Conservation (phyloP, 2,329 filamentous ascomycete genomes). For the Diaporthe humulicola region DNA sequence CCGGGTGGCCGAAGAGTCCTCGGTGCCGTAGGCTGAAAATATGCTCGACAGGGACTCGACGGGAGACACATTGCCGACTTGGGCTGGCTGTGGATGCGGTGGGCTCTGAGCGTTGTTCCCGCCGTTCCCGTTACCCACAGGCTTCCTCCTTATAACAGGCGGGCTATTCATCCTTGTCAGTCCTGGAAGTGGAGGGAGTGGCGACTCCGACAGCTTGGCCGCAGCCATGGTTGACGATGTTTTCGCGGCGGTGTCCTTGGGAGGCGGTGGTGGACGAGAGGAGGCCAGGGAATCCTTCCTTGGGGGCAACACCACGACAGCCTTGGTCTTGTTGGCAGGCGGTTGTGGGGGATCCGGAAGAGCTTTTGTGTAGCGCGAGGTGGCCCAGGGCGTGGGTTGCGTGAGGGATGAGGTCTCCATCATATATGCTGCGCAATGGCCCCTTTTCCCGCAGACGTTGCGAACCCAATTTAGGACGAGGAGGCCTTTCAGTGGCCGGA, state of each 20-base stretch:
- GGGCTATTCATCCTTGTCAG: conserved; percentile 35
- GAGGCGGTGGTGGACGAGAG: conserved; percentile 40
- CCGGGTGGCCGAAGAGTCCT: conserved; percentile 31
- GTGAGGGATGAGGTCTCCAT: conserved; percentile 46
- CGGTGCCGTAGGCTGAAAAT: conserved; percentile 63
- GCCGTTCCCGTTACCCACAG: conserved; percentile 33
- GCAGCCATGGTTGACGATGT: conserved; percentile 32
- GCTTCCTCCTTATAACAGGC: conserved; percentile 38
- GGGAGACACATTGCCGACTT: conserved; percentile 50
- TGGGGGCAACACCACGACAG: conserved; percentile 26
- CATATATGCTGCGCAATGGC: conserved; percentile 38
- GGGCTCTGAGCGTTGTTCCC: conserved; percentile 32
- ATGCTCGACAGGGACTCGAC: conserved; percentile 67
- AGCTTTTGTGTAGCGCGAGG: conserved; percentile 71
- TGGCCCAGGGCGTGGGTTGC: conserved; percentile 51
- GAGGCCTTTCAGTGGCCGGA: conserved; percentile 29
- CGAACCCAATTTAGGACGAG: conserved; percentile 14
- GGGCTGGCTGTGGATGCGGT: conserved; percentile 42
- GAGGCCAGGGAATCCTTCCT: conserved; percentile 41
- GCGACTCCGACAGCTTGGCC: conserved; percentile 28
- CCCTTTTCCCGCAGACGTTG: conserved; percentile 24
- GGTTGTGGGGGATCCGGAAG: conserved; percentile 63
- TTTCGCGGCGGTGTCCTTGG: conserved; percentile 35
- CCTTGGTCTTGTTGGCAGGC: conserved; percentile 39
- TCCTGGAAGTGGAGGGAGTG: conserved; percentile 35